These are phyloP conservation scores for Exophiala calicioides DNA, from an alignment of 2,329 filamentous ascomycete genomes.

Conservation along the genomic window DNA sequence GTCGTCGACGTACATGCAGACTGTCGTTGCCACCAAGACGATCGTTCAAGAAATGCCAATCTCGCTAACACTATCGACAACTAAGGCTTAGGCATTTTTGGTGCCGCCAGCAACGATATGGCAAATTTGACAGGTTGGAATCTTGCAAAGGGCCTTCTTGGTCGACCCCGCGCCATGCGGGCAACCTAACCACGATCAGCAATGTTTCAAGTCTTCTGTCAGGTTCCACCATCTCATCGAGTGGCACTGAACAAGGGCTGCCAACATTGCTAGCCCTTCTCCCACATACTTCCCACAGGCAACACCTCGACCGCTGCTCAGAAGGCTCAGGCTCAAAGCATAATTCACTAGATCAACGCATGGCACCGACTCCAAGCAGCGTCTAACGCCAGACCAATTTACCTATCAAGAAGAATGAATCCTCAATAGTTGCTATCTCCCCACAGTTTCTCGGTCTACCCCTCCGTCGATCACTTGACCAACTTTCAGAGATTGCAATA, in stretches of 20 bases:
- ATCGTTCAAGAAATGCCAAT: not conserved
- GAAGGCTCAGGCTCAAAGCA: not conserved
- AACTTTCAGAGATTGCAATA: not conserved
- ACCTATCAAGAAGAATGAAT: not conserved
- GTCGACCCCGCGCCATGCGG: constrained; percentile 9
- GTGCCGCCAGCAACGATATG: not conserved
- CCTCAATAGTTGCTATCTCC: not conserved
- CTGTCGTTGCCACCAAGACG: not conserved
- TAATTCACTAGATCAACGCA: not conserved
- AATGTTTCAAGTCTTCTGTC: constrained; percentile 7
- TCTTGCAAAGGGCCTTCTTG: constrained; percentile 1
- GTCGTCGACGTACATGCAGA: no score
- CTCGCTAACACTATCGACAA: constrained; percentile 1
- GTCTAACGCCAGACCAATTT: not conserved
- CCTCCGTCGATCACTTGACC: not conserved
- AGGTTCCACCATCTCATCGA: no score
- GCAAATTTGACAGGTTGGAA: not conserved
- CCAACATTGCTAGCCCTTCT: no score
- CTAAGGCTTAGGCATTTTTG: not conserved
- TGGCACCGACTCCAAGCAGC: not conserved
- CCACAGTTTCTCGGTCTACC: not conserved
- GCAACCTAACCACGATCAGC: constrained; percentile 7
- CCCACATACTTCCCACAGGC: no score
- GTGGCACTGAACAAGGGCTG: not conserved
- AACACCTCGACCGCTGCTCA: no score